Conservation (phyloP, 2,329 filamentous ascomycete species). For the Falciphora oryzae region DNA sequence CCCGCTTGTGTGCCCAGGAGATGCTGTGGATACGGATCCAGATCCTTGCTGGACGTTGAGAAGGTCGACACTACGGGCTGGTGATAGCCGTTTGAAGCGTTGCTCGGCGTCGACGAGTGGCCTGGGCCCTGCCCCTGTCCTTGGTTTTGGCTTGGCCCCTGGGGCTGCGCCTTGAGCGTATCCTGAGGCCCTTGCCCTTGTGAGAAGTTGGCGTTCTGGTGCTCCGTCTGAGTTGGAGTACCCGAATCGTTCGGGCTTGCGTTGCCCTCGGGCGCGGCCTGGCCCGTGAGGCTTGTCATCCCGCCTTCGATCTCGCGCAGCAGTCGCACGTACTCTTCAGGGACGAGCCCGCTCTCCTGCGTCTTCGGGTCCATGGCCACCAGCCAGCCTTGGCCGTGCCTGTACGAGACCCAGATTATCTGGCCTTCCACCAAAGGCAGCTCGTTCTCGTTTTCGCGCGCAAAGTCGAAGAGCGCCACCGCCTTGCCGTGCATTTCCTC, state of each 20-base stretch:
- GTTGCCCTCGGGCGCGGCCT: constrained; percentile 40
- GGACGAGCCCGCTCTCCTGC: constrained; percentile 88
- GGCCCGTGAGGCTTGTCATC: constrained; percentile 64
- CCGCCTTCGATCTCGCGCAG: constrained; percentile 91
- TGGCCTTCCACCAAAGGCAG: constrained; percentile 88
- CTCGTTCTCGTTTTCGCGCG: constrained; percentile 93
- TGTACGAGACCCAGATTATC: constrained; percentile 92
- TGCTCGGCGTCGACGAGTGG: constrained; percentile 41
- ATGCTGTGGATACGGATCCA: constrained; percentile 63
- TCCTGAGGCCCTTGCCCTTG: constrained; percentile 17
- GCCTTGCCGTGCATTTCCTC: constrained; percentile 98
- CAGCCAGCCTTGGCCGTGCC: constrained; percentile 94
- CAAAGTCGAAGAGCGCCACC: constrained; percentile 92
- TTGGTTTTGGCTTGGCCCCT: constrained; percentile 13
- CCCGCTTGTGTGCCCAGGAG: constrained; percentile 56
- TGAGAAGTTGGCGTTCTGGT: constrained; percentile 40
- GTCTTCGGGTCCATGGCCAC: constrained; percentile 95
- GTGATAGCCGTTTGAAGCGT: constrained; percentile 56
- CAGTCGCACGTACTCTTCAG: constrained; percentile 91
- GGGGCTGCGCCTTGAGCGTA: constrained; percentile 11
- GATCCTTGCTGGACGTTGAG: constrained; percentile 63
- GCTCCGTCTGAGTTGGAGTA: constrained; percentile 58
- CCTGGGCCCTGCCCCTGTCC: constrained; percentile 27
- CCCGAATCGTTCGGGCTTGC: constrained; percentile 50
- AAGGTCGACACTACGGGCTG: constrained; percentile 64